Conservation (phyloP, 805 yeast genomes). For the Zygosaccharomyces bisporus region DNA sequence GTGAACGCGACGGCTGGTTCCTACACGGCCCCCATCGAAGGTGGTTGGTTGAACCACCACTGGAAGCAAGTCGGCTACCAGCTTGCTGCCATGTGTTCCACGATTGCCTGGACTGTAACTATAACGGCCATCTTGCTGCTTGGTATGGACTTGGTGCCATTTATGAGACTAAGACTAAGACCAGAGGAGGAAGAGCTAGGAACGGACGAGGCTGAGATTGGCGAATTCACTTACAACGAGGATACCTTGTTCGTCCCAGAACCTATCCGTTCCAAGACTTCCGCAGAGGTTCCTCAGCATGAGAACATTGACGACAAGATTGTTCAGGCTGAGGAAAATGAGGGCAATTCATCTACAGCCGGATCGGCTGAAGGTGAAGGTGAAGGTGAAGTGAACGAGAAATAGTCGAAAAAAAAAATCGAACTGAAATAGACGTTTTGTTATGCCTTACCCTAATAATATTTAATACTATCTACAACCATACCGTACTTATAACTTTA, state of each 20-base stretch:
- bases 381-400: not conserved
- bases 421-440: not conserved
- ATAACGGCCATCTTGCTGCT: conserved; percentile 67
- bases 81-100: conserved; percentile 70
- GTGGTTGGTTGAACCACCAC: conserved; percentile 89
- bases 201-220: conserved; percentile 85
- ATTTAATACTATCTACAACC: not conserved
- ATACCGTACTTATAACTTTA: not conserved
- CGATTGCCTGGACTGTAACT: conserved; percentile 69
- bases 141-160: conserved; percentile 70
- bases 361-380: too few species aligned
- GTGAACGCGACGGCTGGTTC: conserved; percentile 78
- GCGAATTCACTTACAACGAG: conserved; percentile 75
- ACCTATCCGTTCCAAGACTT: conserved; percentile 62
- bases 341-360: conserved; percentile 7
- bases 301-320: conserved; percentile 38
- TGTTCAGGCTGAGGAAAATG: conserved; percentile 9
- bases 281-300: conserved; percentile 26
- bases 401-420: not conserved
- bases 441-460: not conserved
- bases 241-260: conserved; percentile 67
- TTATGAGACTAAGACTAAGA: conserved; percentile 73
- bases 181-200: conserved; percentile 88
- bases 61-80: conserved; percentile 84
- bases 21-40: conserved; percentile 51